Conservation (phyloP, 2,329 filamentous ascomycete species). For the Penicillium sp. region DNA sequence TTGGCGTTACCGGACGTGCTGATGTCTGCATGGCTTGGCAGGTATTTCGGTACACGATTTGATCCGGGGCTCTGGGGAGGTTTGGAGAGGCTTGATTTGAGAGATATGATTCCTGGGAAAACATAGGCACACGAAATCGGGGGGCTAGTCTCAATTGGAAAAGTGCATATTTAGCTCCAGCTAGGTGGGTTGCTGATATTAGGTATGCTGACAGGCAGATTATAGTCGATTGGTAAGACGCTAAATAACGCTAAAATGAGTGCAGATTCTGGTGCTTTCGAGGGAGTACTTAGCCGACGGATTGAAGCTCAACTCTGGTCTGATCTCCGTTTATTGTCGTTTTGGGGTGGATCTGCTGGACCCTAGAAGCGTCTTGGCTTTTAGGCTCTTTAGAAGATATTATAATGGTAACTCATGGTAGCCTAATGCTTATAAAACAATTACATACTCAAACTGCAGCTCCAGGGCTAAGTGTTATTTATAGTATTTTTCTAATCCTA, state of each 20-base stretch:
- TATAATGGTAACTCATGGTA: neutral
- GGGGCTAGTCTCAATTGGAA: neutral
- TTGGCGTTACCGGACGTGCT: neutral
- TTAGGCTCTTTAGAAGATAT: neutral
- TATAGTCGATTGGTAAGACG: conserved; percentile 5
- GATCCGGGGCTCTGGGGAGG: neutral
- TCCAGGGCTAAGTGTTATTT: no score
- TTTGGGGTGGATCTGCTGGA: neutral
- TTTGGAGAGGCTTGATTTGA: neutral
- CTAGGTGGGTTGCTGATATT: neutral
- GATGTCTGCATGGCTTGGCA: neutral
- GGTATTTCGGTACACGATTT: neutral
- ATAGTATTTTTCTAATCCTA: no score
- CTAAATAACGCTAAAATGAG: neutral
- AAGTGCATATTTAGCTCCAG: neutral
- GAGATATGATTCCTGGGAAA: neutral
- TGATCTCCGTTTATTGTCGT: neutral
- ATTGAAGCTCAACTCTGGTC: no score
- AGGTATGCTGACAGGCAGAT: conserved; percentile 6
- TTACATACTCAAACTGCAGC: no score
- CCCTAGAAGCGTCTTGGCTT: neutral
- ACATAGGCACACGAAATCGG: neutral
- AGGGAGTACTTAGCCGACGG: neutral
- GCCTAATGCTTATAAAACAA: neutral
- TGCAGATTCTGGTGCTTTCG: neutral